phyloP scores from a whole-genome alignment of 768 basidiomycete genomes.

The Aureoboletus auriporus region DNA sequence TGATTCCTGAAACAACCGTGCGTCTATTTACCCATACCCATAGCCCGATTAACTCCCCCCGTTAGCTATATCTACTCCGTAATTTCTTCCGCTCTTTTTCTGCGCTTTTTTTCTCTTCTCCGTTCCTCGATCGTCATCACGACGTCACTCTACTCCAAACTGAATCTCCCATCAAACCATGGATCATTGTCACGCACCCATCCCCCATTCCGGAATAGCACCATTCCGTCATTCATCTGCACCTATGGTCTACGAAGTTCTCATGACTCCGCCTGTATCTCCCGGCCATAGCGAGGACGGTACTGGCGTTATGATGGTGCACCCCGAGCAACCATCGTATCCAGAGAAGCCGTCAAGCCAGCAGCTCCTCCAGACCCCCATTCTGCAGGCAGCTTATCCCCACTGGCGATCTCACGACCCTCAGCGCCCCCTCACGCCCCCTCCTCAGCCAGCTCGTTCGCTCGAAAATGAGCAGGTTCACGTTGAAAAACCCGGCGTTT shows the following conservation, averaged over 20 bases:
- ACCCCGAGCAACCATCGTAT: slow-evolving; percentile 11
- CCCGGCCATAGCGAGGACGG: slow-evolving; percentile 47
- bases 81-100: slow-evolving; percentile 5
- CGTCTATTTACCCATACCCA: slow-evolving; percentile 1
- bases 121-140: background rate
- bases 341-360: slow-evolving; percentile 10
- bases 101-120: background rate
- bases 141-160: background rate
- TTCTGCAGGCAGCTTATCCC: slow-evolving; percentile 7
- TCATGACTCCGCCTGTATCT: slow-evolving; percentile 69
- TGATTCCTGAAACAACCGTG: slow-evolving; percentile 2
- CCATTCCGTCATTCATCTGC: slow-evolving; percentile 36
- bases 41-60: slow-evolving; percentile 3
- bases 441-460: slow-evolving; percentile 44
- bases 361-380: slow-evolving; percentile 1
- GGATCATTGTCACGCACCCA: slow-evolving; percentile 22
- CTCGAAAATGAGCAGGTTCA: slow-evolving; percentile 72
- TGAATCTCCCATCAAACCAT: slow-evolving; percentile 13
- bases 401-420: slow-evolving; percentile 8
- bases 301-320: slow-evolving; percentile 5
- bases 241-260: slow-evolving; percentile 49
- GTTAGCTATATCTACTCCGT: slow-evolving; percentile 5
- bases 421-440: slow-evolving; percentile 22
- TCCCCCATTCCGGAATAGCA: slow-evolving; percentile 16
- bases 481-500: slow-evolving; percentile 48